phyloP scores from a whole-genome alignment of 1,139 yeast species.

The Diutina sp. region DNA sequence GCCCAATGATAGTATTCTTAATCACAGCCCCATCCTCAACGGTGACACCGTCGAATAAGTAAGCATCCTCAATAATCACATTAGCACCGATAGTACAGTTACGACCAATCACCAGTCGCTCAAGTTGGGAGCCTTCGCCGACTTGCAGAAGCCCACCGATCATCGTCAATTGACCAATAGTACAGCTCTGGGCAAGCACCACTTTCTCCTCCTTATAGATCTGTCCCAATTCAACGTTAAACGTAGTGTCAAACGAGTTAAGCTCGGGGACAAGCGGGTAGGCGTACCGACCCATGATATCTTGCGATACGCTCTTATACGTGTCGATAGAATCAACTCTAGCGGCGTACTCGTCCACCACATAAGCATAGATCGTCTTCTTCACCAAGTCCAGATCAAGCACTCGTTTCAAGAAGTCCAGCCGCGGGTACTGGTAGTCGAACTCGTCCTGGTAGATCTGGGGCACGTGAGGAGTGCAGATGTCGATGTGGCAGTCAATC shows the following conservation, averaged over 20 bases:
- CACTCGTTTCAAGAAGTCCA: slow-evolving; percentile 85
- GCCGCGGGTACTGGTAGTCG: slow-evolving; percentile 78
- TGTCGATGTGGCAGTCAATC: slow-evolving; percentile 92
- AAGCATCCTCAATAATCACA: slow-evolving; percentile 58
- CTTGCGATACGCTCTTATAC: slow-evolving; percentile 85
- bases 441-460: slow-evolving; percentile 92
- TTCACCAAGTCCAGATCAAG: slow-evolving; percentile 82
- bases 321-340: slow-evolving; percentile 92
- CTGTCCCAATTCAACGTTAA: slow-evolving; percentile 70
- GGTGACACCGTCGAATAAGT: slow-evolving; percentile 72
- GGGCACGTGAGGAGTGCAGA: slow-evolving; percentile 90
- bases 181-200: slow-evolving; percentile 85
- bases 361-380: slow-evolving; percentile 81
- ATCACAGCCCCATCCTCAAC: slow-evolving; percentile 56
- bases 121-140: slow-evolving; percentile 42
- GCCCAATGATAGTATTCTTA: slow-evolving; percentile 57
- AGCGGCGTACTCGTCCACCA: slow-evolving; percentile 65
- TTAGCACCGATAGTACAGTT: slow-evolving; percentile 74
- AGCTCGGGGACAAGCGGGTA: slow-evolving; percentile 88
- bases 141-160: slow-evolving; percentile 67
- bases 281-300: slow-evolving; percentile 80
- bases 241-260: slow-evolving; percentile 61
- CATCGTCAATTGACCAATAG: slow-evolving; percentile 60
- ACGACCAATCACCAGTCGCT: slow-evolving; percentile 71
- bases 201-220: slow-evolving; percentile 78